These are phyloP conservation scores for Grosmannia serpens DNA, from an alignment of 2,329 filamentous ascomycete genomes.

Conservation along the genomic window DNA sequence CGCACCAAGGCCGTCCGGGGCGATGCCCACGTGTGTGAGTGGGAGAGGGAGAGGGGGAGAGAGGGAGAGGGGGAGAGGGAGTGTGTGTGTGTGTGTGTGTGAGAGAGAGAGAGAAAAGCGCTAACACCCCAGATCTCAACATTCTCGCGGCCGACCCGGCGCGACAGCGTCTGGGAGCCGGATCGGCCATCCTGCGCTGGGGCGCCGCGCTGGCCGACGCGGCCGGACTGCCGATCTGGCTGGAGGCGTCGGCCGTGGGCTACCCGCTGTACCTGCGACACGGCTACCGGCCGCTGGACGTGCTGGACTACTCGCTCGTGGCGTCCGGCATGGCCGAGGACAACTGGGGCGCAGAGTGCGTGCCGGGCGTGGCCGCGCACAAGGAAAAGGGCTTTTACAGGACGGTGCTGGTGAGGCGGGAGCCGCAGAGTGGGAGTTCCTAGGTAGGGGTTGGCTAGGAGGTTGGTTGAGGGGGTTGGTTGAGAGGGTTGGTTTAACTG, in stretches of 20 bases:
- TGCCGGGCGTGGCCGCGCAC: slow-evolving; percentile 12
- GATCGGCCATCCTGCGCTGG: slow-evolving; percentile 16
- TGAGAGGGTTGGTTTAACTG: no score
- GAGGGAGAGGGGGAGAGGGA: not conserved
- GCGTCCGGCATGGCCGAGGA: slow-evolving; percentile 10
- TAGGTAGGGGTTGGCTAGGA: not conserved
- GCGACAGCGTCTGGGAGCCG: slow-evolving; percentile 17
- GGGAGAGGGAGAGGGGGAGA: not conserved
- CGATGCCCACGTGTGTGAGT: slow-evolving; percentile 16
- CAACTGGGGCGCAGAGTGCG: slow-evolving; percentile 17
- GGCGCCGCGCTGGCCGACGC: slow-evolving; percentile 17
- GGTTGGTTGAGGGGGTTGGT: no score
- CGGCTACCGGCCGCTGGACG: slow-evolving; percentile 16
- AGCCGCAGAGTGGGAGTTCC: not conserved
- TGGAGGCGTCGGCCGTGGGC: slow-evolving; percentile 18
- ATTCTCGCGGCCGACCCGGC: slow-evolving; percentile 14
- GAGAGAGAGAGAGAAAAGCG: not conserved
- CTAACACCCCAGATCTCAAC: slow-evolving; percentile 12
- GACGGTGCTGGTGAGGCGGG: slow-evolving; percentile 16
- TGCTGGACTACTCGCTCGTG: slow-evolving; percentile 15
- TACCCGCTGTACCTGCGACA: slow-evolving; percentile 18
- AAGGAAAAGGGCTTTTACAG: slow-evolving; percentile 14
- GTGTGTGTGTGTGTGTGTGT: no score
- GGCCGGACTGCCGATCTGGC: slow-evolving; percentile 13
- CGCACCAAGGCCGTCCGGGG: slow-evolving; percentile 13